phyloP scores from a whole-genome alignment of 2,329 filamentous ascomycete species.

The Colletotrichum sp. region DNA sequence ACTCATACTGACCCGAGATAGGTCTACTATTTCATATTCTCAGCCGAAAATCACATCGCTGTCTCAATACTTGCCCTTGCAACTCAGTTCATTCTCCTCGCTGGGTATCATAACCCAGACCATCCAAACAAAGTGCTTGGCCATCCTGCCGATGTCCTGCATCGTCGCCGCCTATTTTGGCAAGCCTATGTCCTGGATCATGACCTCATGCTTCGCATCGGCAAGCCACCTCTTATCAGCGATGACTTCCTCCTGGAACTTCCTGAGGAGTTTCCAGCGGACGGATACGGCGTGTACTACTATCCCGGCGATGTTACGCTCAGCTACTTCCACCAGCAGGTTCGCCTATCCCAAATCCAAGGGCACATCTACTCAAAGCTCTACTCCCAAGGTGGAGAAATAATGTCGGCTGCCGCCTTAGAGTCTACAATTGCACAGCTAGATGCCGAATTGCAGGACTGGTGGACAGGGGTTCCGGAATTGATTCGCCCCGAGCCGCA shows the following conservation, averaged over 20 bases:
- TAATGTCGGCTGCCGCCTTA: background rate
- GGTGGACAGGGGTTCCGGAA: constrained; percentile 2
- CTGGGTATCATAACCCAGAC: background rate
- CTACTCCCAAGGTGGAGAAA: background rate
- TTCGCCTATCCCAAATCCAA: constrained; percentile 7
- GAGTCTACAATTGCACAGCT: constrained; percentile 5
- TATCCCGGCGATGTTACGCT: constrained; percentile 3
- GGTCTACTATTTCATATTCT: constrained; percentile 1
- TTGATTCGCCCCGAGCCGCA: constrained; percentile 7
- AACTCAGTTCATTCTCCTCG: background rate
- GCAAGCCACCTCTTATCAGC: constrained; percentile 12
- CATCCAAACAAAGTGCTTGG: background rate
- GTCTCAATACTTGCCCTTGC: background rate
- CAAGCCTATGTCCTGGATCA: constrained; percentile 10
- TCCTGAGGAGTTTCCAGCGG: background rate
- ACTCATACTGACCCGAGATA: background rate
- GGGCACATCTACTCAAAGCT: background rate
- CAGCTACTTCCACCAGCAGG: constrained; percentile 14
- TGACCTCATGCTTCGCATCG: constrained; percentile 9
- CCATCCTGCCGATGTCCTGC: background rate
- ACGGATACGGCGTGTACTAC: constrained; percentile 6
- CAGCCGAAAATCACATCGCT: constrained; percentile 3
- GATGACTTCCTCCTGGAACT: constrained; percentile 14
- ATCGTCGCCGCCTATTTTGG: constrained; percentile 8
- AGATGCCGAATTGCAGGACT: constrained; percentile 2